Conservation (phyloP, 2,329 filamentous ascomycete species). For the Chaetoscypha palmicola region DNA sequence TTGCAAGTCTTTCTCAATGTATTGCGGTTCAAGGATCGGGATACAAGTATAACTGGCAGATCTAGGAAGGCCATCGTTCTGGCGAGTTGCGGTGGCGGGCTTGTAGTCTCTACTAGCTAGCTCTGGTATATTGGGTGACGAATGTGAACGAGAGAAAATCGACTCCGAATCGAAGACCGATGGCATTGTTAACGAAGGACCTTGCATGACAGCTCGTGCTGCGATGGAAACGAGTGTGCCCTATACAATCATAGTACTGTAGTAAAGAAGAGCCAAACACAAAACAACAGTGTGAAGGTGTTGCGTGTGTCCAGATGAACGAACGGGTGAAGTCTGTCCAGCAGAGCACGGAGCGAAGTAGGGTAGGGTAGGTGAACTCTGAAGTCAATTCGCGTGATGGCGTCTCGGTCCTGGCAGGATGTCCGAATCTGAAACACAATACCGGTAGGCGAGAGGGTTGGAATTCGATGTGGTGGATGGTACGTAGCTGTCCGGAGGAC, state of each 20-base stretch:
- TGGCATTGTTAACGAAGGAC: slow-evolving; percentile 28
- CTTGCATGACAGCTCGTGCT: slow-evolving; percentile 25
- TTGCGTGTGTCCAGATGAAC: neutral
- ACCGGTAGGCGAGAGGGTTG: neutral
- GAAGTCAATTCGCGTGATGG: slow-evolving; percentile 1
- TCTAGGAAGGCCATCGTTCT: slow-evolving; percentile 36
- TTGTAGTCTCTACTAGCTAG: slow-evolving; percentile 25
- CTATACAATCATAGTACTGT: slow-evolving; percentile 23
- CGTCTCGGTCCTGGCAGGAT: neutral
- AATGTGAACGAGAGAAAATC: slow-evolving; percentile 29
- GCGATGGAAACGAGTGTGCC: slow-evolving; percentile 14
- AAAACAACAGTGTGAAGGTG: too few relatives aligned
- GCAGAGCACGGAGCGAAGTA: slow-evolving; percentile 8
- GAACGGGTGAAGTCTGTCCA: slow-evolving; percentile 8
- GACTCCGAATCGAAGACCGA: slow-evolving; percentile 23
- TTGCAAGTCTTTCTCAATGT: slow-evolving; percentile 18
- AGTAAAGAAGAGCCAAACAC: neutral
- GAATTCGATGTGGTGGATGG: neutral
- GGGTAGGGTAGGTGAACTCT: too few relatives aligned
- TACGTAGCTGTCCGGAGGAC: neutral
- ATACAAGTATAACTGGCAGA: slow-evolving; percentile 53
- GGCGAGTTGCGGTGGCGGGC: slow-evolving; percentile 7
- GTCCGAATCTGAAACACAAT: neutral
- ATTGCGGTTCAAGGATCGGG: slow-evolving; percentile 30
- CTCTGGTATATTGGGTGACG: slow-evolving; percentile 29